These are phyloP conservation scores for Avena insularis DNA, from an alignment of 176 grass and related monocot genomes.

Conservation along the genomic window DNA sequence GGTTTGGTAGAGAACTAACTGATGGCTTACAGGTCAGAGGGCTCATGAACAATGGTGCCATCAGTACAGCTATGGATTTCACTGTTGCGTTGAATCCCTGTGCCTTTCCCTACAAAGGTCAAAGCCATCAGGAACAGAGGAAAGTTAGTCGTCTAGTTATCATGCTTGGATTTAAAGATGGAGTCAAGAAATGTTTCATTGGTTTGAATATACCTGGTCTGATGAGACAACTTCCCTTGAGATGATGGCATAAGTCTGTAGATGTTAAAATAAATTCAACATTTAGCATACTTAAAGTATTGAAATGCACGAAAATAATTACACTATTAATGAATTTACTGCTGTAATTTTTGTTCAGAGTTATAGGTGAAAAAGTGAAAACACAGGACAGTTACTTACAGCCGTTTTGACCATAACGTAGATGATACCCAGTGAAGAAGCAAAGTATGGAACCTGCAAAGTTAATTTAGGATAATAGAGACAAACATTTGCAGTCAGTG, in stretches of 20 bases:
- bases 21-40: constrained; percentile 78
- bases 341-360: neutral
- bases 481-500: constrained; percentile 7
- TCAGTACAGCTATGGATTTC: constrained; percentile 59
- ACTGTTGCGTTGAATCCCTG: constrained; percentile 71
- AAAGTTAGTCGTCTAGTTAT: neutral
- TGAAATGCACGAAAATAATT: neutral
- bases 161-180: neutral
- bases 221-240: constrained; percentile 62
- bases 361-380: neutral
- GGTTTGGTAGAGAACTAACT: neutral
- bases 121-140: neutral
- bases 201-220: constrained; percentile 59
- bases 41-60: constrained; percentile 83
- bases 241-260: constrained; percentile 76
- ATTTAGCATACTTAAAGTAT: neutral
- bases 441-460: constrained; percentile 80
- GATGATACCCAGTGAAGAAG: constrained; percentile 85
- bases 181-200: neutral
- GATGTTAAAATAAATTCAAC: neutral
- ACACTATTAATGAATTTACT: neutral
- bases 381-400: constrained; percentile 55
- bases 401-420: constrained; percentile 79
- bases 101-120: constrained; percentile 68
- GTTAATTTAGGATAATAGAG: constrained; percentile 14